Evolutionary conservation across 176 grass and related monocot species (phyloP), one percentile per base, ranked within the genome.

Genomic region (Oropetium thomaeum): DNA sequence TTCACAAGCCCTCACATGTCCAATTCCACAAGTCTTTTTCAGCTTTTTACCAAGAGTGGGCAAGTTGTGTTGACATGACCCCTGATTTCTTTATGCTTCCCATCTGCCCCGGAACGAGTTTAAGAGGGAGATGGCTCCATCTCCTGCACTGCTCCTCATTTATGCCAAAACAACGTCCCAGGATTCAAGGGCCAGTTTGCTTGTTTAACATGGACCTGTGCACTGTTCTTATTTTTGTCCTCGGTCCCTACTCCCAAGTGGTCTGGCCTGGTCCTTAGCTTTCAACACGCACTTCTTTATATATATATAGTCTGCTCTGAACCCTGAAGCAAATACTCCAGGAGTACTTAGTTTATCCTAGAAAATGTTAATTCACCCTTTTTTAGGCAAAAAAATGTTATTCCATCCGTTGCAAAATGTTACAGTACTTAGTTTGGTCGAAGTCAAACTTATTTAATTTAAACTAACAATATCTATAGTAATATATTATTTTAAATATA

Each of bases 131-230:
- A 20, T 72, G 59, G 38, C 66, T 82, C 79, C 79, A 82, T 87
- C 73, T 67, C 66, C 73, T 82, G 84, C 65, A 58, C 72, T 82
- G 85, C 16, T 54, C 40, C 71, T 59, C 79, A 87, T 82, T 82
- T 70, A 82, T 67, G 73, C 48, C 73, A 49, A 67, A 72, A 65
- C 66, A 40, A 77, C 60, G 71, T 77, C 66, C 73, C 73, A 58
- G 34, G 84, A 82, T 77, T 87, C 45, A 70, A 48, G 55, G 83
- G 65, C 8, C 41, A 48, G 57, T 51, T 62, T 74, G 42, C 34
- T 86, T 86, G 63, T 71, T 69, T 74, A 59, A 59, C 16, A 67
- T 72, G 40, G 27, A 29, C 55, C 16, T 74, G 27, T 68, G 43
- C 17, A 30, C 65, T 69, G 62, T 62, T 83, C 17, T 88, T 79